Evolutionary conservation across 805 yeast genomes (phyloP).

Genomic region (Deakozyma indianensis): DNA sequence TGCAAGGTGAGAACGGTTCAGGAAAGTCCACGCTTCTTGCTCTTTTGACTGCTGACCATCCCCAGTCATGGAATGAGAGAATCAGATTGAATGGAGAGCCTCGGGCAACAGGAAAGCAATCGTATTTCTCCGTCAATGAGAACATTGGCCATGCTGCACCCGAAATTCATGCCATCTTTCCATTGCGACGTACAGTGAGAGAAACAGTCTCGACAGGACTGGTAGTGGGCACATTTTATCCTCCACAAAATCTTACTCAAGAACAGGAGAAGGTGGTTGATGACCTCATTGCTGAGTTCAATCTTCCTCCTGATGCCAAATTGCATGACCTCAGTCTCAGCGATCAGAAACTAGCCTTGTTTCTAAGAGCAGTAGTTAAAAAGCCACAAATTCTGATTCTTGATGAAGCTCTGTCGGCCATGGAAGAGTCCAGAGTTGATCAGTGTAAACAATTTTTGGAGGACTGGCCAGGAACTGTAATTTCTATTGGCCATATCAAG

Average conservation of each 20-base stretch:
- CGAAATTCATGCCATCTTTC: constrained; percentile 81
- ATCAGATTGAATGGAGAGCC: constrained; percentile 50
- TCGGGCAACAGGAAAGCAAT: constrained; percentile 59
- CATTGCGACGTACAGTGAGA: constrained; percentile 34
- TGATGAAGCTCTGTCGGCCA: constrained; percentile 88
- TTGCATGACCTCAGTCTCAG: constrained; percentile 50
- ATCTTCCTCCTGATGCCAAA: constrained; percentile 25
- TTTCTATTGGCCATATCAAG: constrained; percentile 71
- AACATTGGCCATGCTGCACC: constrained; percentile 84
- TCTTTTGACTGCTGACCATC: constrained; percentile 84
- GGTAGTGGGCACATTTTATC: constrained; percentile 48
- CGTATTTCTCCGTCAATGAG: constrained; percentile 65
- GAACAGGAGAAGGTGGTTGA: constrained; percentile 28
- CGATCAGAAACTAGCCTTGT: constrained; percentile 63
- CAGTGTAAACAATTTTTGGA: constrained; percentile 39
- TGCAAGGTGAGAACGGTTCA: constrained; percentile 79
- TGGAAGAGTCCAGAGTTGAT: constrained; percentile 51
- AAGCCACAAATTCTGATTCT: constrained; percentile 65
- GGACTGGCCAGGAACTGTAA: constrained; percentile 53
- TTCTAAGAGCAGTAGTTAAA: constrained; percentile 65
- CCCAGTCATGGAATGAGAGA: constrained; percentile 80
- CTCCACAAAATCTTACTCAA: constrained; percentile 27
- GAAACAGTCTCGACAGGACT: constrained; percentile 62
- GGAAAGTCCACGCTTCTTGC: constrained; percentile 87
- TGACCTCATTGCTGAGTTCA: constrained; percentile 33